Conservation (phyloP, 352 stramenopile species). For the Phytophthora lateralis region DNA sequence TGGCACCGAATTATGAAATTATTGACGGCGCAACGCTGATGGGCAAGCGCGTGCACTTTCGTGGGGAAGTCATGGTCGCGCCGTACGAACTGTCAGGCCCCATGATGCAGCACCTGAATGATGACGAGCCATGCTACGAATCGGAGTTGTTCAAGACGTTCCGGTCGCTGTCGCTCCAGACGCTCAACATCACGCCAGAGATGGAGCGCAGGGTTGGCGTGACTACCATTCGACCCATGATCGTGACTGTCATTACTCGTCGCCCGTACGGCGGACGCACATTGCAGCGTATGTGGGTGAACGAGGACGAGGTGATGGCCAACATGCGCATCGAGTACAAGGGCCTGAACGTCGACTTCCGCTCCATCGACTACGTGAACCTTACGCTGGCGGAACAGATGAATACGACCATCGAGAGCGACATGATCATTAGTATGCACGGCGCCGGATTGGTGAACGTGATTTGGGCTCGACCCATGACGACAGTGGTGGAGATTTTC, state of each 20-base stretch:
- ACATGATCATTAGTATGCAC: slow-evolving; percentile 86
- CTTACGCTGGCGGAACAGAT: slow-evolving; percentile 69
- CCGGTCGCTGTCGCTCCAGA: slow-evolving; percentile 37
- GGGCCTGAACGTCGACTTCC: slow-evolving; percentile 43
- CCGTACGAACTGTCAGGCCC: slow-evolving; percentile 59
- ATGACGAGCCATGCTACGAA: slow-evolving; percentile 59
- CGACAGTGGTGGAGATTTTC: slow-evolving; percentile 79
- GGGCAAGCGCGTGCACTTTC: slow-evolving; percentile 44
- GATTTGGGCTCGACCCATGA: slow-evolving; percentile 57
- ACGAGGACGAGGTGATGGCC: slow-evolving; percentile 59
- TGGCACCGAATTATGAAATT: slow-evolving; percentile 33
- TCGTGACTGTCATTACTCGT: slow-evolving; percentile 70
- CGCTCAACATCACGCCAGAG: slow-evolving; percentile 34
- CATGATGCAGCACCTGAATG: slow-evolving; percentile 76
- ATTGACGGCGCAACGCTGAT: slow-evolving; percentile 40
- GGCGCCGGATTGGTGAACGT: slow-evolving; percentile 83
- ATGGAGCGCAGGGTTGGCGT: slow-evolving; percentile 28
- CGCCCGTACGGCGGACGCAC: slow-evolving; percentile 50
- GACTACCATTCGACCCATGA: slow-evolving; percentile 22
- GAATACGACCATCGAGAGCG: slow-evolving; percentile 58
- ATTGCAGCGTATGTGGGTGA: slow-evolving; percentile 68
- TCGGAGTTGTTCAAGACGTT: slow-evolving; percentile 62
- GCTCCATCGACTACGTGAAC: slow-evolving; percentile 70
- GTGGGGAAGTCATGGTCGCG: slow-evolving; percentile 51
- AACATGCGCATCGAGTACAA: slow-evolving; percentile 52